These are phyloP conservation scores for Rhynchosporium graminicola DNA, from an alignment of 2,329 filamentous ascomycete species.

Conservation along the genomic window DNA sequence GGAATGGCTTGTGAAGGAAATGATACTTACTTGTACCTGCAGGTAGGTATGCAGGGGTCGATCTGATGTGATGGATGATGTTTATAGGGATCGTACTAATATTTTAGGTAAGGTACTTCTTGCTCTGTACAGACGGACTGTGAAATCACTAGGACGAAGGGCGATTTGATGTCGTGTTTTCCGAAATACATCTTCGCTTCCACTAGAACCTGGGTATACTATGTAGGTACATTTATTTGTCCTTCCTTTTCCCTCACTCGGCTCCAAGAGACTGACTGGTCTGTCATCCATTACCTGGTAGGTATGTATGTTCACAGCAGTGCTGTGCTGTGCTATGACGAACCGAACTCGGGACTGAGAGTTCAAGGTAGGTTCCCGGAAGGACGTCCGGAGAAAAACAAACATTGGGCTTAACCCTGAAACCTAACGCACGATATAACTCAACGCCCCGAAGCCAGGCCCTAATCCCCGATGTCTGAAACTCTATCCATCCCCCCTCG, in stretches of 20 bases:
- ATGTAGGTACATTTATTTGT: no score
- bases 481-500: background rate
- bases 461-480: constrained; percentile 1
- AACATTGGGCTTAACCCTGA: background rate
- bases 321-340: background rate
- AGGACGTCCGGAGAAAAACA: no score
- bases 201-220: background rate
- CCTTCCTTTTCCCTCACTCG: background rate
- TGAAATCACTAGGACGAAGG: background rate
- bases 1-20: background rate
- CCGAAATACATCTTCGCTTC: background rate
- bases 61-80: background rate
- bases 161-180: constrained; percentile 10
- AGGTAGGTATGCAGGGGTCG: background rate
- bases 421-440: background rate
- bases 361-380: background rate
- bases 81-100: constrained; percentile 31
- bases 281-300: background rate
- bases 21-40: background rate
- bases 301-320: background rate
- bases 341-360: background rate
- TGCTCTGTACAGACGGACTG: constrained; percentile 17
- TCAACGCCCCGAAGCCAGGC: background rate
- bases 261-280: no score
- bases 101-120: constrained; percentile 28